Conservation (phyloP, 768 basidiomycete species). For the Termitomyces sp. region DNA sequence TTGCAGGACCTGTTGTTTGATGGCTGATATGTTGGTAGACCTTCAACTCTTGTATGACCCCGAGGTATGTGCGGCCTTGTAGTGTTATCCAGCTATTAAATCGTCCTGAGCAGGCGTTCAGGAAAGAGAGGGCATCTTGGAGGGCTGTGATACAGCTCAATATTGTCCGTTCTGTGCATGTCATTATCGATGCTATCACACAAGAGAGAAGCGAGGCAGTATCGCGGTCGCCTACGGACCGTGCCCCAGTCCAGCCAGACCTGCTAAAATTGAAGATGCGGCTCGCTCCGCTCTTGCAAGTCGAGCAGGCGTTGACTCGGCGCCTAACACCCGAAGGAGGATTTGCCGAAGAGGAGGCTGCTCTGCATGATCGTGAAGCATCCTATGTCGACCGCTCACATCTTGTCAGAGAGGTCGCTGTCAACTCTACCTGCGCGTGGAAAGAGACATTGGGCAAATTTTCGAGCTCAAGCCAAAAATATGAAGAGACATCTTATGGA, state of each 20-base stretch:
- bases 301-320: constrained; percentile 56
- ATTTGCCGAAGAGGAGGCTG: constrained; percentile 26
- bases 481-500: constrained; percentile 31
- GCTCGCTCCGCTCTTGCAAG: constrained; percentile 53
- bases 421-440: constrained; percentile 49
- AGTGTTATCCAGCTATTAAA: not conserved
- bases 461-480: constrained; percentile 14
- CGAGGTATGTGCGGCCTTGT: constrained; percentile 31
- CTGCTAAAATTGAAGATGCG: constrained; percentile 51
- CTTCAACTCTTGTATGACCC: constrained; percentile 61
- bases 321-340: constrained; percentile 47
- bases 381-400: constrained; percentile 20
- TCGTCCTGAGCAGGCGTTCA: constrained; percentile 39
- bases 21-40: constrained; percentile 27
- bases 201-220: constrained; percentile 19
- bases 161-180: constrained; percentile 60
- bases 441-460: constrained; percentile 40
- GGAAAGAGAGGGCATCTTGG: constrained; percentile 59
- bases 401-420: constrained; percentile 40
- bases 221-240: constrained; percentile 14
- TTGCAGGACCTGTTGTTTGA: not conserved
- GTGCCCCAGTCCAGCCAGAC: constrained; percentile 35
- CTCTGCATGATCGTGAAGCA: constrained; percentile 16
- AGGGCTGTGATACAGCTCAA: constrained; percentile 66
- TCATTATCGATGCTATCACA: constrained; percentile 53